Evolutionary conservation across 1,284 basidiomycete species (phyloP).

Genomic region (Phellinidium pouzarii): DNA sequence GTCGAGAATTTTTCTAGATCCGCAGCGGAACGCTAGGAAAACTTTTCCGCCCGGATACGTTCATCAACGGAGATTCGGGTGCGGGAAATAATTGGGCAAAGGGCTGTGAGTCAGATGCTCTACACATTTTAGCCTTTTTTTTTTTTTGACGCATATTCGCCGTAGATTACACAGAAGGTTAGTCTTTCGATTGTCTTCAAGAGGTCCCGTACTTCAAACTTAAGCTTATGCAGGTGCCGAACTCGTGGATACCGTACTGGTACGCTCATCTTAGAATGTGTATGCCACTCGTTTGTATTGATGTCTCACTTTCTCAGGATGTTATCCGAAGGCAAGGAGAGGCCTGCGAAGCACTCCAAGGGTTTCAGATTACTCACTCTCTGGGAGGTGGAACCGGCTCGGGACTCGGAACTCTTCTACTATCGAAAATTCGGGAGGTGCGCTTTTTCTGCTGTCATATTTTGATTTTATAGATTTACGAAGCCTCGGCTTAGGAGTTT

Average conservation of each 20-base stretch:
- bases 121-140: conserved; percentile 2
- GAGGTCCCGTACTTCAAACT: neutral
- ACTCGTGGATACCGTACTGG: conserved; percentile 80
- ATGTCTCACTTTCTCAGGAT: conserved; percentile 40
- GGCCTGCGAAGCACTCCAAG: conserved; percentile 82
- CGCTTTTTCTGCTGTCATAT: conserved; percentile 28
- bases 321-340: conserved; percentile 72
- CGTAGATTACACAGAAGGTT: conserved; percentile 81
- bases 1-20: conserved; percentile 36
- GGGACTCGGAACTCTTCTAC: conserved; percentile 75
- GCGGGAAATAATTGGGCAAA: conserved; percentile 95
- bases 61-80: conserved; percentile 63
- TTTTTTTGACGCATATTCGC: neutral
- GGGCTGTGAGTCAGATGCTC: conserved; percentile 54
- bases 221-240: conserved; percentile 63
- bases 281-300: neutral
- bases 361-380: conserved; percentile 91
- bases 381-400: conserved; percentile 92
- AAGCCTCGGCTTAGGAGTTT: no score
- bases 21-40: conserved; percentile 61
- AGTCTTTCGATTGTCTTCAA: conserved; percentile 5
- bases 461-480: conserved; percentile 30
- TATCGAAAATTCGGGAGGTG: conserved; percentile 80
- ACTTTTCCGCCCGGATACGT: conserved; percentile 89
- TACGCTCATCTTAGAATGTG: conserved; percentile 26